Percentiles rank a stretch among this genome's conserved stretches.
These are phyloP conservation scores for Cucurbita pepo DNA, from an alignment of 306 rosid genomes.

Conservation along the genomic window DNA sequence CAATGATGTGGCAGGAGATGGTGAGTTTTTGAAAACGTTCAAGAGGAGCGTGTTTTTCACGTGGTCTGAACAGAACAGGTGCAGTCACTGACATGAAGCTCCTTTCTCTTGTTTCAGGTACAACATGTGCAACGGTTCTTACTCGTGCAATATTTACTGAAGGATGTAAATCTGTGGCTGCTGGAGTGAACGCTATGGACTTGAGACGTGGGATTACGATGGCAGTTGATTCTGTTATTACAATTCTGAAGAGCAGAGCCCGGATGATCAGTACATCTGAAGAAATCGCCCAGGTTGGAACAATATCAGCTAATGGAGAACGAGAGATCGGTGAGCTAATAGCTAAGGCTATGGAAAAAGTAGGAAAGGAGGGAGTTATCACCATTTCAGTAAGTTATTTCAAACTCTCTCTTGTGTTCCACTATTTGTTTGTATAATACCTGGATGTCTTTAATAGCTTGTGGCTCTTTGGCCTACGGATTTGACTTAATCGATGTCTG, in stretches of 20 bases:
- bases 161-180: slow-evolving; percentile 50
- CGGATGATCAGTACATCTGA: slow-evolving; percentile 39
- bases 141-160: slow-evolving; percentile 38
- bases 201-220: slow-evolving; percentile 34
- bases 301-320: slow-evolving; percentile 47
- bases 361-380: slow-evolving; percentile 43
- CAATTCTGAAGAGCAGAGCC: slow-evolving; percentile 39
- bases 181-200: slow-evolving; percentile 46
- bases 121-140: slow-evolving; percentile 49
- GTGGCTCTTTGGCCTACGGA: neutral
- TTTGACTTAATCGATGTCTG: neutral
- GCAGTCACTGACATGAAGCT: neutral
- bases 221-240: slow-evolving; percentile 44
- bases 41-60: neutral
- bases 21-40: slow-evolving; percentile 7
- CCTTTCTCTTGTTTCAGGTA: slow-evolving; percentile 18
- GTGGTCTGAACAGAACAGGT: neutral
- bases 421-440: neutral
- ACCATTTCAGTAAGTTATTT: slow-evolving; percentile 27
- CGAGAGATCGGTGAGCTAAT: slow-evolving; percentile 42
- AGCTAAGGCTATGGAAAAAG: slow-evolving; percentile 47
- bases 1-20: slow-evolving; percentile 43
- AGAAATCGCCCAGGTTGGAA: slow-evolving; percentile 53
- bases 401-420: neutral
- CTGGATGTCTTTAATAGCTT: no score